Evolutionary conservation across 2,329 filamentous ascomycete species (phyloP).

Genomic region (Phaeophleospora eucalypticola): DNA sequence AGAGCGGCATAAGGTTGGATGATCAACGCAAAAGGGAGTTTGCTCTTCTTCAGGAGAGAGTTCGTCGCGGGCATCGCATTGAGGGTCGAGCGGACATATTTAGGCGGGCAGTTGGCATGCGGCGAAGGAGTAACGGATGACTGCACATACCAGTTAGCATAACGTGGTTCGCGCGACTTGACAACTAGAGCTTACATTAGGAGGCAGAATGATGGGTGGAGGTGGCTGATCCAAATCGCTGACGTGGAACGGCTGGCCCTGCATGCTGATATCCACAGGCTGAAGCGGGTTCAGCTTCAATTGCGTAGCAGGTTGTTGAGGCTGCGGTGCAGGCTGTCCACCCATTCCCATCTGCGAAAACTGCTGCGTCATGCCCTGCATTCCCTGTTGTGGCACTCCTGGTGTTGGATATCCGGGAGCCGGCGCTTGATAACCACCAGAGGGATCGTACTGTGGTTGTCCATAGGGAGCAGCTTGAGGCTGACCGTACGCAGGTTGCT

Average conservation of each 20-base stretch:
- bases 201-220: slow-evolving; percentile 82
- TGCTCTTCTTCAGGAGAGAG: slow-evolving; percentile 92
- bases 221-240: slow-evolving; percentile 87
- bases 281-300: slow-evolving; percentile 77
- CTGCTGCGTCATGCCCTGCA: slow-evolving; percentile 60
- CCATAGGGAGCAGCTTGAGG: slow-evolving; percentile 37
- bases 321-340: slow-evolving; percentile 47
- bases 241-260: slow-evolving; percentile 91
- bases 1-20: slow-evolving; percentile 94
- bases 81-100: slow-evolving; percentile 91
- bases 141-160: slow-evolving; percentile 42
- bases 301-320: slow-evolving; percentile 45
- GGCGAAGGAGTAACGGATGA: slow-evolving; percentile 88
- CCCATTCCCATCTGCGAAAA: slow-evolving; percentile 72
- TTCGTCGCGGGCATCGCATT: slow-evolving; percentile 91
- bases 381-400: slow-evolving; percentile 25
- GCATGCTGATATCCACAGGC: slow-evolving; percentile 69
- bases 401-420: slow-evolving; percentile 19
- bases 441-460: slow-evolving; percentile 32
- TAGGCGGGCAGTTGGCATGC: slow-evolving; percentile 83
- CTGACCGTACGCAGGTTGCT: slow-evolving; percentile 34
- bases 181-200: slow-evolving; percentile 65
- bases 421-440: slow-evolving; percentile 63
- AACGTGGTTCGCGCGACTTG: neutral
- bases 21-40: slow-evolving; percentile 88